Conservation (phyloP, 2,329 filamentous ascomycete genomes). For the Monosporascus sp. region DNA sequence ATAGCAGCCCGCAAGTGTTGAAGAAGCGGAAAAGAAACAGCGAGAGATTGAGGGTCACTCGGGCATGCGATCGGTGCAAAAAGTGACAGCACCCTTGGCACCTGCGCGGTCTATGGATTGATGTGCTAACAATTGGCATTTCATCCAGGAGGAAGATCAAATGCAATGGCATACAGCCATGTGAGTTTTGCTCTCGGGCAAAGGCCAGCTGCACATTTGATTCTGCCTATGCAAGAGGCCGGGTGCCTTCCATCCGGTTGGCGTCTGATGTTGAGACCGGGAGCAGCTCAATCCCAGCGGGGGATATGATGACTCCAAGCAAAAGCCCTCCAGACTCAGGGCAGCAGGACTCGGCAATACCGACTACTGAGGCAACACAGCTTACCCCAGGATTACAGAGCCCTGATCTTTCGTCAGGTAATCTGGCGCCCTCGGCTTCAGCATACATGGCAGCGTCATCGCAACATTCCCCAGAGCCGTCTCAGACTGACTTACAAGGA, state of each 20-base stretch:
- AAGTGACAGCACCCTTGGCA: constrained; percentile 26
- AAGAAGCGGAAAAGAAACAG: constrained; percentile 11
- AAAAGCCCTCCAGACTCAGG: too few species aligned
- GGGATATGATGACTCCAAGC: too few species aligned
- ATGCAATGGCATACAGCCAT: constrained; percentile 35
- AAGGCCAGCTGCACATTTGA: constrained; percentile 40
- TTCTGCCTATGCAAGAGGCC: constrained; percentile 42
- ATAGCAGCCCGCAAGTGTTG: too few species aligned
- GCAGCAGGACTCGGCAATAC: too few species aligned
- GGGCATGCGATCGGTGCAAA: constrained; percentile 44
- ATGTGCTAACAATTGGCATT: too few species aligned
- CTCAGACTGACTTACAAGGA: constrained; percentile 39
- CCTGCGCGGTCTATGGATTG: not conserved
- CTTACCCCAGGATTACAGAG: too few species aligned
- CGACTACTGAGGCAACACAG: too few species aligned
- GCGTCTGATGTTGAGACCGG: constrained; percentile 8
- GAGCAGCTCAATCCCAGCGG: too few species aligned
- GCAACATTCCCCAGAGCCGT: constrained; percentile 39
- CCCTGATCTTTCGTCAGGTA: too few species aligned
- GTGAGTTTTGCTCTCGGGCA: constrained; percentile 28
- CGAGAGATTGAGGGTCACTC: constrained; percentile 37
- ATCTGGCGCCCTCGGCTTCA: too few species aligned
- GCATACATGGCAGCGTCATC: constrained; percentile 16
- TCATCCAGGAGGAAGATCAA: constrained; percentile 30
- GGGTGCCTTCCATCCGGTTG: constrained; percentile 33